Base-by-base conservation (phyloP, 2,329 filamentous ascomycete genomes). In the Penicillium capsulatum region DNA sequence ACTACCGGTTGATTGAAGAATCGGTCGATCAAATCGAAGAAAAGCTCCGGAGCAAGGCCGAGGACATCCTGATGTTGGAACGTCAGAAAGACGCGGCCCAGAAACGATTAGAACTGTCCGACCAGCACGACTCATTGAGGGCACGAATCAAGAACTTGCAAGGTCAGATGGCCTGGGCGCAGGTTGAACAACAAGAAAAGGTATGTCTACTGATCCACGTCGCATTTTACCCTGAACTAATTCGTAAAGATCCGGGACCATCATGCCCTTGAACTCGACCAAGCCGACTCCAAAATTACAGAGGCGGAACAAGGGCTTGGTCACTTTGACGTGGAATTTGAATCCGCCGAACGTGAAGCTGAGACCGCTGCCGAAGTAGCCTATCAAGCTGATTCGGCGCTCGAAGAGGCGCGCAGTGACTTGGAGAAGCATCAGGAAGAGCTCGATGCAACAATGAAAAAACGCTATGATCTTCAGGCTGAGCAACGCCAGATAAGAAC, bases 1-100 rank as follows among this genome's bases (percentile, higher is more conserved):
- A 98, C 58, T 98, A 98, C 64, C 79, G 82, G 42, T 72, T 95
- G 41, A 80, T 96, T 10, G 81, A 84, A 45, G 84, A 94, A 50
- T 83, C 79, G 3, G 73, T 92, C 14, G 85, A 95, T 48, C 78
- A 78, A 22, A 86, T 83, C 42, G 75, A 83, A 39, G 71, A 71
- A 20, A 85, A 84, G 51, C 67, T 87, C 1, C 67, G 72, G 7
- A 73, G 73, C 17, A 78, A 80, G 26, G 64, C 77, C 30, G 77
- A 80, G n/a, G 80, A 85, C 43, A 69, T 89, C n/a, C 67, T 71
- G 8, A 65, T 69, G 10, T 68, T 87, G n/a, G 71, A 80, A 53
- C 71, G 72, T 20, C 73, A 72, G 31, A 72, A 69, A 36, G 72
- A 85, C 17, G 75, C 78, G 32, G 82, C 87, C 1, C 71, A 80